phyloP scores from a whole-genome alignment of 139 green algal genomes.

The Haematococcus sp. region DNA sequence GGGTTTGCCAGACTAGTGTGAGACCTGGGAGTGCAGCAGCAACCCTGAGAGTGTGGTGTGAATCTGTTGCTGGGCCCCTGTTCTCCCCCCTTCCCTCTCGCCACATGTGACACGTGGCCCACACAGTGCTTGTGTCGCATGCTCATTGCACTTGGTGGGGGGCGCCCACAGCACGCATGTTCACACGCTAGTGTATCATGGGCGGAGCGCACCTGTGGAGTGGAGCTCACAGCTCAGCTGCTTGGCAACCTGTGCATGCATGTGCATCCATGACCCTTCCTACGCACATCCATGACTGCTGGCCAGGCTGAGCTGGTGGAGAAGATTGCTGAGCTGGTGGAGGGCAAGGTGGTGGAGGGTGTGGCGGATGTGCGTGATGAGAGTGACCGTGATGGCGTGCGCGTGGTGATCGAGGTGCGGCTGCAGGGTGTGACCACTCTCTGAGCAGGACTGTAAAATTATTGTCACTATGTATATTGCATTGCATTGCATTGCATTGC shows the following conservation, averaged over 20 bases:
- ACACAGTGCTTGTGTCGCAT: too few species aligned
- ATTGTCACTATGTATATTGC: not conserved
- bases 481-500: too few species aligned
- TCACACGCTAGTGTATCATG: not conserved
- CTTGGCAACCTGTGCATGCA: not conserved
- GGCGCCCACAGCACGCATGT: not conserved
- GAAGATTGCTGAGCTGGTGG: conserved; percentile 83
- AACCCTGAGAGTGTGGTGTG: too few species aligned
- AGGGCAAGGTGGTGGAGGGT: conserved; percentile 67
- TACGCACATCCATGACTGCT: not conserved
- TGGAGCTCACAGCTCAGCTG: not conserved
- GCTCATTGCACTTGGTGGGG: too few species aligned
- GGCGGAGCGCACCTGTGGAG: too few species aligned
- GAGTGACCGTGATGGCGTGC: conserved; percentile 83
- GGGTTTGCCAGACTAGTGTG: too few species aligned
- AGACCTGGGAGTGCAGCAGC: too few species aligned
- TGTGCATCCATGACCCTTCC: not conserved
- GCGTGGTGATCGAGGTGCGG: conserved; percentile 87
- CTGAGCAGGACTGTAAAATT: not conserved
- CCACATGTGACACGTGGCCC: too few species aligned
- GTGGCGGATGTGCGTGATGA: conserved; percentile 93
- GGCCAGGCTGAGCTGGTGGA: conserved; percentile 65
- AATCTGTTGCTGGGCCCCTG: too few species aligned
- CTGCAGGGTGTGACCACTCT: too few species aligned
- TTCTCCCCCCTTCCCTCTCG: too few species aligned